These are phyloP conservation scores for Candida dajiaensis DNA, from an alignment of 805 yeast genomes.

Conservation along the genomic window DNA sequence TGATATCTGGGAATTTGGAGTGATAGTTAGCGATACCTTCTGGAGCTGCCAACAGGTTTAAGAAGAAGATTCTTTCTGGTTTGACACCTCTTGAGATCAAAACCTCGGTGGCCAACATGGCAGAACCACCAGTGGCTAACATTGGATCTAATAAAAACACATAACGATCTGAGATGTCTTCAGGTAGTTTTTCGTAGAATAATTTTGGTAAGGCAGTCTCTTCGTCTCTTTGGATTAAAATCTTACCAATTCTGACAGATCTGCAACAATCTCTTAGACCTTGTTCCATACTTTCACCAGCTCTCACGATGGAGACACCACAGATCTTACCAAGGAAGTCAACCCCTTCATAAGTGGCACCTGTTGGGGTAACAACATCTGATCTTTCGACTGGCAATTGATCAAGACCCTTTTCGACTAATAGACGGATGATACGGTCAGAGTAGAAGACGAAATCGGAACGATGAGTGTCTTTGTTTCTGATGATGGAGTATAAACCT, in stretches of 20 bases:
- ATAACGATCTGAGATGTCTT: slow-evolving; percentile 80
- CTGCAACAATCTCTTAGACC: slow-evolving; percentile 97
- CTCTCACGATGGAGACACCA: slow-evolving; percentile 97
- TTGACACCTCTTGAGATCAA: slow-evolving; percentile 81
- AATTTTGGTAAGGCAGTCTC: slow-evolving; percentile 92
- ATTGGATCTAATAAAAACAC: slow-evolving; percentile 93
- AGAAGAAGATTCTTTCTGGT: slow-evolving; percentile 79
- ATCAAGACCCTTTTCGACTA: slow-evolving; percentile 94
- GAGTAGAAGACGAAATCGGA: slow-evolving; percentile 94
- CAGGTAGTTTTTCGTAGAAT: slow-evolving; percentile 91
- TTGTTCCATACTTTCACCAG: slow-evolving; percentile 99
- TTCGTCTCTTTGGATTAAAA: slow-evolving; percentile 95
- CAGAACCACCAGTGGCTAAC: slow-evolving; percentile 99
- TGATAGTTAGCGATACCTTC: slow-evolving; percentile 85
- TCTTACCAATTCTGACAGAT: slow-evolving; percentile 93
- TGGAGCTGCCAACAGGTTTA: slow-evolving; percentile 90
- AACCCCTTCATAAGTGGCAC: slow-evolving; percentile 66
- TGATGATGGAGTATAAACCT: slow-evolving; percentile 84
- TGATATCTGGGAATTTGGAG: slow-evolving; percentile 73
- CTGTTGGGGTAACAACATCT: slow-evolving; percentile 71
- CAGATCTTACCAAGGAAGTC: slow-evolving; percentile 87
- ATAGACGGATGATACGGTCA: slow-evolving; percentile 85
- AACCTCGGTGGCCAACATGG: slow-evolving; percentile 94
- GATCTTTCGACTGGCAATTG: slow-evolving; percentile 80
- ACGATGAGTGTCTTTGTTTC: slow-evolving; percentile 74